Percentiles rank a stretch among this genome's conserved stretches.
These are phyloP conservation scores for Starmera amethionina DNA, from an alignment of 805 yeast species.

Conservation along the genomic window DNA sequence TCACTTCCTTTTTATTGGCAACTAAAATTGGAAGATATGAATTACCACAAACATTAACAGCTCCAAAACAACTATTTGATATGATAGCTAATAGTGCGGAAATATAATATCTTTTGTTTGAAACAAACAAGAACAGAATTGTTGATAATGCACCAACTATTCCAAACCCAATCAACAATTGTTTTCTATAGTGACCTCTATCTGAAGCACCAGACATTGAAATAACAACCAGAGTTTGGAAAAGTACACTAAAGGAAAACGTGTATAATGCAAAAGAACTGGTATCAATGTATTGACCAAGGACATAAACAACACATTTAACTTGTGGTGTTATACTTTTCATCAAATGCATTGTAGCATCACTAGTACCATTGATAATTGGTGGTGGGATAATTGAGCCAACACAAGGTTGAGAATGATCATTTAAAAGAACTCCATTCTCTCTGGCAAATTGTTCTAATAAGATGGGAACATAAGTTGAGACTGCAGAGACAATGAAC, in stretches of 20 bases:
- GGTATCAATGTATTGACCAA: conserved; percentile 49
- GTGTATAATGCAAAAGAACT: conserved; percentile 68
- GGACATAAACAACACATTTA: conserved; percentile 38
- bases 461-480: conserved; percentile 66
- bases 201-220: conserved; percentile 69
- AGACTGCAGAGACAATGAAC: conserved; percentile 67
- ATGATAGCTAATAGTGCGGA: conserved; percentile 48
- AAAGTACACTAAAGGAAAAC: conserved; percentile 57
- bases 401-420: conserved; percentile 48
- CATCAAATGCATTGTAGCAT: conserved; percentile 6
- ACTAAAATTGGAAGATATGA: conserved; percentile 59
- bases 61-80: conserved; percentile 66
- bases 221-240: conserved; percentile 63
- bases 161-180: conserved; percentile 47
- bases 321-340: conserved; percentile 4
- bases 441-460: conserved; percentile 64
- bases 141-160: conserved; percentile 48
- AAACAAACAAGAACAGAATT: conserved; percentile 30
- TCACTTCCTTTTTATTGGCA: conserved; percentile 24
- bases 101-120: conserved; percentile 33
- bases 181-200: conserved; percentile 50
- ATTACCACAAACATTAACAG: conserved; percentile 72
- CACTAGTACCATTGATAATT: conserved; percentile 8
- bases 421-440: conserved; percentile 55
- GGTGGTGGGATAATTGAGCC: conserved; percentile 23